Evolutionary conservation across 768 basidiomycete genomes (phyloP).

Genomic region (Fomitopsis serialis): DNA sequence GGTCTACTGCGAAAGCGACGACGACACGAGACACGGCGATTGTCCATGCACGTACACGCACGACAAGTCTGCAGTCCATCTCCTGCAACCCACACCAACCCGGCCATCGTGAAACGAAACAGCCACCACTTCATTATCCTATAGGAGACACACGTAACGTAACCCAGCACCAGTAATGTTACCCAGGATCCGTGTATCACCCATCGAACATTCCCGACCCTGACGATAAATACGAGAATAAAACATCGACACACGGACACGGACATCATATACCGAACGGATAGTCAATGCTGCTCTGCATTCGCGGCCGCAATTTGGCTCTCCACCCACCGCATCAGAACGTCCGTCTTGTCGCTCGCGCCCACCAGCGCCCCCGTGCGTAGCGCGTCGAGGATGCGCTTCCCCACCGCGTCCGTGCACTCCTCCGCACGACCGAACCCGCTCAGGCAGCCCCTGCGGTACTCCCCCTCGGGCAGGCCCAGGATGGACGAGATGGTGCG

Average conservation of each 20-base stretch:
- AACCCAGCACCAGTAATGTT: background rate
- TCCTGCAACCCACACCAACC: background rate
- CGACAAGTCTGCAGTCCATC: background rate
- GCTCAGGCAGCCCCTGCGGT: slow-evolving; percentile 61
- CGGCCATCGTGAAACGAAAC: background rate
- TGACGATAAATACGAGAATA: background rate
- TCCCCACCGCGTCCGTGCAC: slow-evolving; percentile 53
- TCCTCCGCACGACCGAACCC: slow-evolving; percentile 80
- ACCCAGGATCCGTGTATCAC: background rate
- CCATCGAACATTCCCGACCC: background rate
- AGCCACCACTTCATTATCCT: background rate
- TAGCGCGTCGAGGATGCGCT: slow-evolving; percentile 50
- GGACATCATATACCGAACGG: slow-evolving; percentile 24
- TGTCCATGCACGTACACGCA: background rate
- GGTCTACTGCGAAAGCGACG: background rate
- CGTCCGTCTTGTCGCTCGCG: slow-evolving; percentile 8
- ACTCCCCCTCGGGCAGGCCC: slow-evolving; percentile 55
- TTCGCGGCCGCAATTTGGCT: slow-evolving; percentile 58
- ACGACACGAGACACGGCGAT: background rate
- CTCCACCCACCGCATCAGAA: slow-evolving; percentile 37
- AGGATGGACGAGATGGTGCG: slow-evolving; percentile 49
- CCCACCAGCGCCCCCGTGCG: slow-evolving; percentile 10
- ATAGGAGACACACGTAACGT: background rate
- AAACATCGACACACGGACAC: background rate
- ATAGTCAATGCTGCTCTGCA: slow-evolving; percentile 32